phyloP scores from a whole-genome alignment of 345 rosid species.

The Adansonia digitata region DNA sequence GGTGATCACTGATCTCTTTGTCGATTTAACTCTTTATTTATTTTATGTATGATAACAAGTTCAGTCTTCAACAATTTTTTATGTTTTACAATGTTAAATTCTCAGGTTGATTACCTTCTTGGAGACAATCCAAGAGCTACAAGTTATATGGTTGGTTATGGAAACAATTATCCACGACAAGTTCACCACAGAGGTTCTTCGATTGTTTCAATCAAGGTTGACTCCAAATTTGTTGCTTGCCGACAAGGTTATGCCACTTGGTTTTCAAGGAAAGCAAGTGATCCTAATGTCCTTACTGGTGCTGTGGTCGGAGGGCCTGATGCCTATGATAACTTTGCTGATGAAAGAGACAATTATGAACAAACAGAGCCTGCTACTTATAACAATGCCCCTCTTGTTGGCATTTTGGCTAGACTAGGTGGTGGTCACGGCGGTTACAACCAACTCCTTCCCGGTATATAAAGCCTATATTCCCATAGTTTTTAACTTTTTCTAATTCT shows the following conservation, averaged over 20 bases:
- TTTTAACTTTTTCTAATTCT: neutral
- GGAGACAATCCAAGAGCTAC: constrained; percentile 98
- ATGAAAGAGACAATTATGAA: constrained; percentile 84
- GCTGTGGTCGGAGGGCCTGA: constrained; percentile 97
- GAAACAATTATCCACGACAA: constrained; percentile 83
- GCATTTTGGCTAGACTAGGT: constrained; percentile 73
- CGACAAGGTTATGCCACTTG: constrained; percentile 93
- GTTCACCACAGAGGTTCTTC: constrained; percentile 94
- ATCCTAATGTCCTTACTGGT: constrained; percentile 82
- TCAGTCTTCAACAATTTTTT: neutral
- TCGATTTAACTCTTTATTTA: neutral
- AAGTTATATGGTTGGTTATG: constrained; percentile 96
- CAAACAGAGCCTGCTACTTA: constrained; percentile 99
- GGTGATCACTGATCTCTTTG: constrained; percentile 29
- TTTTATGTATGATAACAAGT: neutral
- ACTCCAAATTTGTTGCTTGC: constrained; percentile 67
- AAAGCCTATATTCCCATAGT: neutral
- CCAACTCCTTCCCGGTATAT: constrained; percentile 91
- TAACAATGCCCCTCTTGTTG: constrained; percentile 93
- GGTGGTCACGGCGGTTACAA: constrained; percentile 66
- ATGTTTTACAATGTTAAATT: constrained; percentile 6
- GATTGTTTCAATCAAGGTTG: constrained; percentile 68
- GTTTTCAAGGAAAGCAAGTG: constrained; percentile 67
- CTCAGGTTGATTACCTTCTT: constrained; percentile 83
- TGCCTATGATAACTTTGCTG: constrained; percentile 90